These are phyloP conservation scores for Akanthomyces dipterigenus DNA, from an alignment of 2,329 filamentous ascomycete species.

Conservation along the genomic window DNA sequence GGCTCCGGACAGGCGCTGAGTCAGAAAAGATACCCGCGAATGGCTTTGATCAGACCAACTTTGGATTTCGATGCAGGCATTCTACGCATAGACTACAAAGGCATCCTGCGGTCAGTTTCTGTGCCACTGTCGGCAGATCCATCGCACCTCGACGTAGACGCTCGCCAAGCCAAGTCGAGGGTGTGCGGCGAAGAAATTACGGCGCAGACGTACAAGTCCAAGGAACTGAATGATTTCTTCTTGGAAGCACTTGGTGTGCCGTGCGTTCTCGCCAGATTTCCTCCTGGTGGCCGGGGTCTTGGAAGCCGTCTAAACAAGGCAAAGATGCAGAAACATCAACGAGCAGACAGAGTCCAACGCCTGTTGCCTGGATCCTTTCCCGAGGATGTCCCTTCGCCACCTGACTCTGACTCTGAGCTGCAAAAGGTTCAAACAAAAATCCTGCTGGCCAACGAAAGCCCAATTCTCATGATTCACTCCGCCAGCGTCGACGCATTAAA, in stretches of 20 bases:
- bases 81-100: constrained; percentile 53
- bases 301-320: constrained; percentile 65
- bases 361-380: constrained; percentile 49
- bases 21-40: constrained; percentile 81
- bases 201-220: constrained; percentile 62
- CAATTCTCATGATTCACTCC: constrained; percentile 76
- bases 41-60: constrained; percentile 73
- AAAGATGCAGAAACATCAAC: constrained; percentile 55
- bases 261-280: constrained; percentile 79
- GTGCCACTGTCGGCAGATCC: constrained; percentile 65
- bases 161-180: constrained; percentile 46
- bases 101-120: constrained; percentile 26
- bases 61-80: constrained; percentile 64
- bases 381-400: constrained; percentile 41
- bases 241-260: constrained; percentile 66
- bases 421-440: constrained; percentile 44
- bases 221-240: constrained; percentile 68
- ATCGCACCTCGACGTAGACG: constrained; percentile 39
- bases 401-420: constrained; percentile 49
- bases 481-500: constrained; percentile 78
- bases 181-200: constrained; percentile 79
- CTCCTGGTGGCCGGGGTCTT: constrained; percentile 53
- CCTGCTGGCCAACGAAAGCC: constrained; percentile 85
- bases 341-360: constrained; percentile 14
- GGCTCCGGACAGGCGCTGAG: constrained; percentile 78